These are phyloP conservation scores for Yamadazyma triangularis DNA, from an alignment of 1,139 yeast species.

Conservation along the genomic window DNA sequence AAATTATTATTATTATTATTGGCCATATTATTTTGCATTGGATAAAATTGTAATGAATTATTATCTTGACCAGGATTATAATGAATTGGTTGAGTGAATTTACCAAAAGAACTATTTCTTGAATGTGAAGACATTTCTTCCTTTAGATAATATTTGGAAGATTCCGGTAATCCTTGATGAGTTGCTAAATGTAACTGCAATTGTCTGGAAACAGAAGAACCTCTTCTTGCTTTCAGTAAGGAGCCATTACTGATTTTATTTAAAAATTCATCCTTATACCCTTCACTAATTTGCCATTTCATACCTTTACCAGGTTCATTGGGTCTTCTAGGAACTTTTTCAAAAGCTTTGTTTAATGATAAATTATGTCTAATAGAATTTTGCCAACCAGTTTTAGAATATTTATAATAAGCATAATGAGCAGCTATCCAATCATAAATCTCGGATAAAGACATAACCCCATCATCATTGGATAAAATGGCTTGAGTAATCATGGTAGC, in stretches of 20 bases:
- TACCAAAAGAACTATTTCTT: conserved; percentile 5
- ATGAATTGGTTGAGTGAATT: conserved; percentile 4
- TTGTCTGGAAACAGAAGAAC: conserved; percentile 75
- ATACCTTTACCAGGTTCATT: conserved; percentile 98
- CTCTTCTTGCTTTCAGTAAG: conserved; percentile 68
- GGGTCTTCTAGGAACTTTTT: conserved; percentile 91
- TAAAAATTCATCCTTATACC: conserved; percentile 79
- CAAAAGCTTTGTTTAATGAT: conserved; percentile 61
- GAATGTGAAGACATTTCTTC: conserved; percentile 13
- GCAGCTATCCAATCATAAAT: conserved; percentile 87
- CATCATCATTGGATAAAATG: conserved; percentile 80
- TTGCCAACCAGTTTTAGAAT: conserved; percentile 86
- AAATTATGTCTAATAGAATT: conserved; percentile 58
- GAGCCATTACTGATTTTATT: conserved; percentile 74
- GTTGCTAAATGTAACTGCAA: conserved; percentile 70
- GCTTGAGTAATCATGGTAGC: conserved; percentile 99
- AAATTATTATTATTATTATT: too few species aligned
- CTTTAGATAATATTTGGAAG: conserved; percentile 26
- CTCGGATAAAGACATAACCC: conserved; percentile 83
- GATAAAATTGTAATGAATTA: conserved; percentile 13
- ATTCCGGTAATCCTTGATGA: conserved; percentile 62
- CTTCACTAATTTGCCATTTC: conserved; percentile 95
- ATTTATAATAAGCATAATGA: conserved; percentile 88
- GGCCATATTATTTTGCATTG: too few species aligned
- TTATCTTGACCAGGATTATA: background rate